Evolutionary conservation across 73 alveolate species (phyloP).

Genomic region (Breviolum minutum): DNA sequence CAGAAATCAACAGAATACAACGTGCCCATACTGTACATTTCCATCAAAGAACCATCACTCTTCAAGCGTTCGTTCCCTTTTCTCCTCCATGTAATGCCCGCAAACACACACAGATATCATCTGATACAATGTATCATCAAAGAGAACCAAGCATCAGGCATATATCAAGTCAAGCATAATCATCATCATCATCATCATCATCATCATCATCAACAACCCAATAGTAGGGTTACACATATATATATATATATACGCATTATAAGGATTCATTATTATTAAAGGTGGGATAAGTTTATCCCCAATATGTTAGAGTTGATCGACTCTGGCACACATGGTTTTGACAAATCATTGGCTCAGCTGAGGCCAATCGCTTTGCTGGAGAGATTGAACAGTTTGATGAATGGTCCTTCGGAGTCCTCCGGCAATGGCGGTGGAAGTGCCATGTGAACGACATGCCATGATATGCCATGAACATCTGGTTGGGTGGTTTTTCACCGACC

Average conservation of each 20-base stretch:
- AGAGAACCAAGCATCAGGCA: not conserved
- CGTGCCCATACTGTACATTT: no score
- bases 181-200: not conserved
- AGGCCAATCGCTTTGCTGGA: slow-evolving; percentile 70
- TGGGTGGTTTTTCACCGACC: not conserved
- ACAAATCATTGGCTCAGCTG: not conserved
- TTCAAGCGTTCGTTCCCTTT: no score
- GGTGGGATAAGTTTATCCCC: not conserved
- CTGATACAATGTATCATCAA: not conserved
- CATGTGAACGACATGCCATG: not conserved
- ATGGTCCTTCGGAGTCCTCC: slow-evolving; percentile 89
- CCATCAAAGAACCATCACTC: no score
- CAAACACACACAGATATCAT: not conserved
- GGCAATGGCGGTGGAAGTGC: not conserved
- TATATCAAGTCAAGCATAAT: not conserved
- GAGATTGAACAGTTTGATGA: slow-evolving; percentile 81
- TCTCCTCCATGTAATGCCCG: not conserved
- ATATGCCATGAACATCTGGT: not conserved
- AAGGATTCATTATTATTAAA: no score
- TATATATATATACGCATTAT: no score
- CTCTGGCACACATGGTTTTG: not conserved
- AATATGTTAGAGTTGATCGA: not conserved
- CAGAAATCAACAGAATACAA: no score
- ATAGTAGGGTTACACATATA: no score
- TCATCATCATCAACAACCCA: slow-evolving; percentile 1